Base-by-base conservation (phyloP, 2,329 filamentous ascomycete genomes). In the Chaetomium sp. region DNA sequence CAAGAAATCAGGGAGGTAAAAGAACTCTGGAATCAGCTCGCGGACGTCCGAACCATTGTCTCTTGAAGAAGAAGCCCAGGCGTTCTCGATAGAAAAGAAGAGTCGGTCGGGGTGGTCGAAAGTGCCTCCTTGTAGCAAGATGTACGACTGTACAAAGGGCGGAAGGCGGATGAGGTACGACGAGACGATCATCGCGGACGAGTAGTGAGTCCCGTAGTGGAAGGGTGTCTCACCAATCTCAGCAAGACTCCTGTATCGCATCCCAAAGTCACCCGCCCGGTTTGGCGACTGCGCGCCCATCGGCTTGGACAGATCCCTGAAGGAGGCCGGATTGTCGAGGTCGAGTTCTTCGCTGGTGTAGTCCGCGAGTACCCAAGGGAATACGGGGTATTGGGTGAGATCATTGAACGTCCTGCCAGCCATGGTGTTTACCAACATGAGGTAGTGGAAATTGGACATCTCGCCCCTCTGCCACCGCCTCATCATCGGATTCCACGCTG, bases 381-480 rank as follows among this genome's bases (percentile, higher is more conserved):
- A 99, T 21, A 99, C 93, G 0, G 95, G 95, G 72, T 99, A 99
- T 73, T 99, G 96, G 0, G 95, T 99, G 21, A 99, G 82, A 74
- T 99, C 95, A 74, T 99, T 99, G 80, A 99, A 99, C 0, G 95
- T 98, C 60, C 95, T 85, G 2, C 95, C 95, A 31, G 96, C 96
- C 85, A 99, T 92, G 0, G 95, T 98, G 74, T 99, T 99, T 73
- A 99, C 88, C 66, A 97, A 88, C 94, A 99, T 99, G 42, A 99
- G 85, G 74, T 99, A 99, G 76, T 98, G 93, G 72, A 99, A 99
- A 76, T 99, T 99, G 16, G 94, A 98, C 57, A 98, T 92, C 73
- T 99, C 95, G 13, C 96, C 95, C 74, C 89, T 90, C 65, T 95
- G 85, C 95, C 95, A 99, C 75, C 89, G 90, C 69, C 90, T 89